These are phyloP conservation scores for Sarocladiaceae sp. DNA, from an alignment of 2,329 filamentous ascomycete species.

Conservation along the genomic window DNA sequence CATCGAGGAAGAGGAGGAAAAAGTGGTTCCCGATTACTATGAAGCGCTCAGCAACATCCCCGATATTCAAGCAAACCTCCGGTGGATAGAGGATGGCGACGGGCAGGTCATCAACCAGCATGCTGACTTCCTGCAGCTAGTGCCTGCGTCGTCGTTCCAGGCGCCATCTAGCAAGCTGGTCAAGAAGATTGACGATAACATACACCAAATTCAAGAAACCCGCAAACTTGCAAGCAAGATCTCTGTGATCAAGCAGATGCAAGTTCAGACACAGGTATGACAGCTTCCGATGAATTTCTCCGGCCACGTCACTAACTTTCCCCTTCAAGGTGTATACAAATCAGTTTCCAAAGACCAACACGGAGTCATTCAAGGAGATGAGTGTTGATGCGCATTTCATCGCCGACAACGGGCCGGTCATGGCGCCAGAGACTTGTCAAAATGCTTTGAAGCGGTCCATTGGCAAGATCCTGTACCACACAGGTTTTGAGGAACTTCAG, in stretches of 20 bases:
- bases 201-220: slow-evolving; percentile 94
- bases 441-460: slow-evolving; percentile 85
- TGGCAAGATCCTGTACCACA: slow-evolving; percentile 91
- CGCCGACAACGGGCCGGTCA: slow-evolving; percentile 81
- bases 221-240: slow-evolving; percentile 95
- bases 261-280: slow-evolving; percentile 86
- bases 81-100: slow-evolving; percentile 86
- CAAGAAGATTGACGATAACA: slow-evolving; percentile 82
- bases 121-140: slow-evolving; percentile 76
- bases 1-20: slow-evolving; percentile 86
- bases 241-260: slow-evolving; percentile 98
- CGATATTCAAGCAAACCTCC: slow-evolving; percentile 71
- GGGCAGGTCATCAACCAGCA: slow-evolving; percentile 84
- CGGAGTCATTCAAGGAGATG: slow-evolving; percentile 79
- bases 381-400: slow-evolving; percentile 89
- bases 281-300: not conserved
- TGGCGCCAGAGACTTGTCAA: slow-evolving; percentile 77
- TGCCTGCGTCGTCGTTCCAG: slow-evolving; percentile 71
- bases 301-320: not conserved
- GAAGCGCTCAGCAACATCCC: slow-evolving; percentile 82
- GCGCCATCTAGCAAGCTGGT: slow-evolving; percentile 70
- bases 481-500: slow-evolving; percentile 95
- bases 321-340: slow-evolving; percentile 79
- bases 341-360: slow-evolving; percentile 95
- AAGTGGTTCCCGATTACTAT: slow-evolving; percentile 90